Conservation (phyloP, 306 rosid genomes). For the Cucumis melo region DNA sequence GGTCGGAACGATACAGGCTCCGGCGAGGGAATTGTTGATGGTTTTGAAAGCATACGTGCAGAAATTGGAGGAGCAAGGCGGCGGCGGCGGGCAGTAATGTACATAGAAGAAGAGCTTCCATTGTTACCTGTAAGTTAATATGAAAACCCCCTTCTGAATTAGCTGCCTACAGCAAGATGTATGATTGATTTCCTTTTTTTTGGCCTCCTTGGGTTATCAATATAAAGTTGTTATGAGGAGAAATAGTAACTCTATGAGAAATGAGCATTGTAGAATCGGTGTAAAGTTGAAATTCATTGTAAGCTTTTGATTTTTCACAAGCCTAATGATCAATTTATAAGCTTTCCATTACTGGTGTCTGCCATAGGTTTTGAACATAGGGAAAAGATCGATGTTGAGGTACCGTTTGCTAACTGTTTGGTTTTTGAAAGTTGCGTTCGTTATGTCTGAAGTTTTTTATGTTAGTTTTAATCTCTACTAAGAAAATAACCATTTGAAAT, state of each 20-base stretch:
- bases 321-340: neutral
- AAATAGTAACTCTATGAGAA: neutral
- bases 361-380: neutral
- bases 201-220: too few species aligned
- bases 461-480: too few species aligned
- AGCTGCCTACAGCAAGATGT: slow-evolving; percentile 19
- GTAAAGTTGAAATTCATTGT: slow-evolving; percentile 8
- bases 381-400: too few species aligned
- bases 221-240: neutral
- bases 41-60: slow-evolving; percentile 60
- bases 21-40: slow-evolving; percentile 66
- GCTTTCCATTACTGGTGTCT: neutral
- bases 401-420: too few species aligned
- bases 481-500: too few species aligned
- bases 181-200: neutral
- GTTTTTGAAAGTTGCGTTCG: too few species aligned
- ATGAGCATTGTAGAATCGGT: slow-evolving; percentile 3
- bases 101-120: neutral
- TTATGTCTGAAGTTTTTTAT: too few species aligned
- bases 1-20: slow-evolving; percentile 74
- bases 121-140: neutral
- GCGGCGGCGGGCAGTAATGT: slow-evolving; percentile 18
- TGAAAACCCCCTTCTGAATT: neutral
- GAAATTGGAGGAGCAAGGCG: slow-evolving; percentile 54
- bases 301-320: neutral